phyloP scores from a whole-genome alignment of 2,329 filamentous ascomycete species.

The Corynespora cassiicola region DNA sequence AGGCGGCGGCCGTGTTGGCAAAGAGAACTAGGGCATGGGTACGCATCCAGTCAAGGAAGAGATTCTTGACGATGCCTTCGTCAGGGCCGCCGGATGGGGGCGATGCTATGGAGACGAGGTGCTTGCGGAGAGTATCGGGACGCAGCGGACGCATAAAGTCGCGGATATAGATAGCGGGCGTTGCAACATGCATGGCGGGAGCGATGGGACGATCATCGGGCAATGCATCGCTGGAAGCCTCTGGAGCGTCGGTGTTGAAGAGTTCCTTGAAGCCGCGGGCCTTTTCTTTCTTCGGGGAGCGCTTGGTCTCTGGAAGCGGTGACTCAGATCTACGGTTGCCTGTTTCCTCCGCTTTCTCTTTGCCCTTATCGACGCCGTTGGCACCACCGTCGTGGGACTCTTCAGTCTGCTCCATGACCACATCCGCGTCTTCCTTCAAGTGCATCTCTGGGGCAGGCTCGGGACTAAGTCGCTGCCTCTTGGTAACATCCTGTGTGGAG shows the following conservation, averaged over 20 bases:
- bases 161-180: constrained; percentile 75
- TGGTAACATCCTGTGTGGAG: constrained; percentile 45
- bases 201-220: constrained; percentile 39
- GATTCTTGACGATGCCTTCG: constrained; percentile 65
- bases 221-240: constrained; percentile 19
- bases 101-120: constrained; percentile 74
- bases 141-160: constrained; percentile 89
- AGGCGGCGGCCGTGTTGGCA: constrained; percentile 71
- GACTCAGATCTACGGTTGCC: constrained; percentile 1
- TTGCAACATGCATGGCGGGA: constrained; percentile 51
- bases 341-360: constrained; percentile 3
- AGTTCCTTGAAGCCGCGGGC: constrained; percentile 42
- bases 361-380: constrained; percentile 6
- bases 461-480: constrained; percentile 51
- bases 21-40: constrained; percentile 88
- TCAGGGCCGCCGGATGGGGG: constrained; percentile 59
- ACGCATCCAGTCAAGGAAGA: constrained; percentile 83
- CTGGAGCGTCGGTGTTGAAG: constrained; percentile 23
- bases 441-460: constrained; percentile 35
- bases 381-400: constrained; percentile 13
- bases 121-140: constrained; percentile 67
- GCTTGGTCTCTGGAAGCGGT: constrained; percentile 5
- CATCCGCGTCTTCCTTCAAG: constrained; percentile 38
- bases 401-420: constrained; percentile 38
- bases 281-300: constrained; percentile 35